Conservation (phyloP, 1,139 yeast genomes). For the Yamadazyma trypodendri region DNA sequence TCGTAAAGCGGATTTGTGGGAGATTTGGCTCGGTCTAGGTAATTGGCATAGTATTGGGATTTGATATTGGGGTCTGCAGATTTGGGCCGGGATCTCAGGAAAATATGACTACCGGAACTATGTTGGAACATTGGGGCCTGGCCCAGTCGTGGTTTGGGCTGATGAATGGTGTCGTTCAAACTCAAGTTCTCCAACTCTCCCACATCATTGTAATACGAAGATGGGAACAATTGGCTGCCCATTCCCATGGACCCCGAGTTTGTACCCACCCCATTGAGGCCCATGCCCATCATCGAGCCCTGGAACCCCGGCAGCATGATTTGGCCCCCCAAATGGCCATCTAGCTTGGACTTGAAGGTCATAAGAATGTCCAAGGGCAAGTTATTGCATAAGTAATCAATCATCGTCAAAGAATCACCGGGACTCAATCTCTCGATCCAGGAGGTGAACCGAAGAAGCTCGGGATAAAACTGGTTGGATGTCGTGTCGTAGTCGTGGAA, state of each 20-base stretch:
- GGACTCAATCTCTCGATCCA: conserved; percentile 62
- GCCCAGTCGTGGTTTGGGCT: conserved; percentile 40
- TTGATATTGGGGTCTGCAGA: conserved; percentile 38
- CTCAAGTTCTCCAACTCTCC: conserved; percentile 32
- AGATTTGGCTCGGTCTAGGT: conserved; percentile 38
- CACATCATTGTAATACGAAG: conserved; percentile 13
- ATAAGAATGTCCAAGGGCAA: conserved; percentile 49
- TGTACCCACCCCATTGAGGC: background rate
- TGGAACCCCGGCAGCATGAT: conserved; percentile 1
- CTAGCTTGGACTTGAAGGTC: conserved; percentile 44
- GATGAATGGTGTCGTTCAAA: conserved; percentile 28
- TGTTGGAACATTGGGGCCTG: conserved; percentile 6
- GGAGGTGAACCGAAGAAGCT: conserved; percentile 50
- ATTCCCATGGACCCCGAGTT: background rate
- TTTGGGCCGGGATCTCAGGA: conserved; percentile 38
- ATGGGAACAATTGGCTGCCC: background rate
- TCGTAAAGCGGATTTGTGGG: conserved; percentile 48
- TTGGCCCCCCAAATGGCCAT: conserved; percentile 12
- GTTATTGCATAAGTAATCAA: conserved; percentile 55
- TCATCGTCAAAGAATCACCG: conserved; percentile 56
- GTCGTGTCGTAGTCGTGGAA: conserved; percentile 16
- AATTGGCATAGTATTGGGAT: conserved; percentile 4
- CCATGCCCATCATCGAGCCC: background rate
- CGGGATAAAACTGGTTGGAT: conserved; percentile 30
- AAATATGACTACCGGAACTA: conserved; percentile 22